These are phyloP conservation scores for Solanum piurae DNA, from an alignment of 257 asterid genomes.

Conservation along the genomic window DNA sequence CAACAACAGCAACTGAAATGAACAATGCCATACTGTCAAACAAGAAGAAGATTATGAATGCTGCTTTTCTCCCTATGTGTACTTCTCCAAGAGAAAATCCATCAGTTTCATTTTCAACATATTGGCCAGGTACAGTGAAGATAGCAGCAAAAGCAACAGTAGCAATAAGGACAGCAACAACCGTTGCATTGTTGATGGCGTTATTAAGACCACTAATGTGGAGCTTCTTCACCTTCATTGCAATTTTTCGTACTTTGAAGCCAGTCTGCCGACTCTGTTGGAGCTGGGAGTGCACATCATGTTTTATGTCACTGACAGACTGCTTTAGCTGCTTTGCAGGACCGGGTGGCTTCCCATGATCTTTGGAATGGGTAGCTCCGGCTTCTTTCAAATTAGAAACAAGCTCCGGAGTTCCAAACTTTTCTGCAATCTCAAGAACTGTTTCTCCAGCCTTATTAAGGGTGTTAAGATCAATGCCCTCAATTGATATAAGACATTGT, in stretches of 20 bases:
- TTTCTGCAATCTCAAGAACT: conserved; percentile 71
- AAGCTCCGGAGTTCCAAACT: conserved; percentile 57
- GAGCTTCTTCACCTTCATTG: conserved; percentile 89
- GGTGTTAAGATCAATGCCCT: conserved; percentile 54
- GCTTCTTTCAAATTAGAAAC: conserved; percentile 41
- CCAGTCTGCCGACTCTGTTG: conserved; percentile 95
- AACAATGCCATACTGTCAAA: conserved; percentile 75
- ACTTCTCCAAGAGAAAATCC: conserved; percentile 69
- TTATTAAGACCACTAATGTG: conserved; percentile 91
- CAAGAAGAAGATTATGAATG: conserved; percentile 72
- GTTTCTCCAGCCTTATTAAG: conserved; percentile 74
- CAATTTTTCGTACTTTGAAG: conserved; percentile 73
- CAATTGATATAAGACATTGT: conserved; percentile 43
- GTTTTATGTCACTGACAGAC: conserved; percentile 90
- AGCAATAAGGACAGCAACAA: conserved; percentile 90
- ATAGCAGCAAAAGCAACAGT: conserved; percentile 94
- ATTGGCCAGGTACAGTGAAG: conserved; percentile 90
- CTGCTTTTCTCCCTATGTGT: conserved; percentile 54
- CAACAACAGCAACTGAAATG: conserved; percentile 90
- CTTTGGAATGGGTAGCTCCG: conserved; percentile 80
- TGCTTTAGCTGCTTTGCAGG: conserved; percentile 93
- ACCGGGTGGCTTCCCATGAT: conserved; percentile 67
- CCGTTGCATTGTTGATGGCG: conserved; percentile 85
- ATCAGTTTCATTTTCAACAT: conserved; percentile 26
- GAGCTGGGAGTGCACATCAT: conserved; percentile 85